A percentile compares a stretch with the other conserved stretches of the same genome.
Conservation (phyloP, 148 eudicot genomes). For the Oxyria digyna region DNA sequence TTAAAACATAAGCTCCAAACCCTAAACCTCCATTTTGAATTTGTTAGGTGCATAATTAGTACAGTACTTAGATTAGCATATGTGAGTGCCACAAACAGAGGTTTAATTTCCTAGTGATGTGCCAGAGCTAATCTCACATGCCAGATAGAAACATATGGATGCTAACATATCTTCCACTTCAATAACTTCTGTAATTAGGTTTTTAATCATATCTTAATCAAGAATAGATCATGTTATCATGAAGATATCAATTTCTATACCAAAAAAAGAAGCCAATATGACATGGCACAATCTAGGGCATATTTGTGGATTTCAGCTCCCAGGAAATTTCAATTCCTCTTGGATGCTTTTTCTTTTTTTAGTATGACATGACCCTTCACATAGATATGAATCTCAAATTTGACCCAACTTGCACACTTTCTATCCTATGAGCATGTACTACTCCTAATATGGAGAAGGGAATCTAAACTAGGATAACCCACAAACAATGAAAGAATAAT, state of each 20-base stretch:
- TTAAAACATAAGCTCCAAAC: no score
- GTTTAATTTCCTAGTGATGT: background rate
- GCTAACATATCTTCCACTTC: background rate
- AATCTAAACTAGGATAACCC: background rate
- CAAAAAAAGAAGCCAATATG: background rate
- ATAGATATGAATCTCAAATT: no score
- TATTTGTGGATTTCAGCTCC: constrained; percentile 6
- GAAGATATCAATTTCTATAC: background rate
- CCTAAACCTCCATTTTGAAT: no score
- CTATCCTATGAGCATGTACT: background rate
- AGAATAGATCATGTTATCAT: background rate
- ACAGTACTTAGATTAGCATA: no score
- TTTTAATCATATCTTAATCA: constrained; percentile 1
- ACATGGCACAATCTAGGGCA: background rate
- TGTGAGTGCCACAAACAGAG: background rate
- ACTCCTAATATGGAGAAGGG: background rate
- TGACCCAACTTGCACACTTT: background rate
- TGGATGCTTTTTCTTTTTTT: background rate
- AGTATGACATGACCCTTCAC: no score
- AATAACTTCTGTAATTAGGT: background rate
- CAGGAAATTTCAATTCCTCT: background rate
- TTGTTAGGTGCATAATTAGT: background rate
- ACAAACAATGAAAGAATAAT: background rate
- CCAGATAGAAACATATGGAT: background rate
- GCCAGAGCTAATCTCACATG: constrained; percentile 6